A percentile compares a stretch with the other conserved stretches of the same genome.
Evolutionary conservation across 139 green algal species (phyloP).

Genomic region (Chlorella vulgaris): DNA sequence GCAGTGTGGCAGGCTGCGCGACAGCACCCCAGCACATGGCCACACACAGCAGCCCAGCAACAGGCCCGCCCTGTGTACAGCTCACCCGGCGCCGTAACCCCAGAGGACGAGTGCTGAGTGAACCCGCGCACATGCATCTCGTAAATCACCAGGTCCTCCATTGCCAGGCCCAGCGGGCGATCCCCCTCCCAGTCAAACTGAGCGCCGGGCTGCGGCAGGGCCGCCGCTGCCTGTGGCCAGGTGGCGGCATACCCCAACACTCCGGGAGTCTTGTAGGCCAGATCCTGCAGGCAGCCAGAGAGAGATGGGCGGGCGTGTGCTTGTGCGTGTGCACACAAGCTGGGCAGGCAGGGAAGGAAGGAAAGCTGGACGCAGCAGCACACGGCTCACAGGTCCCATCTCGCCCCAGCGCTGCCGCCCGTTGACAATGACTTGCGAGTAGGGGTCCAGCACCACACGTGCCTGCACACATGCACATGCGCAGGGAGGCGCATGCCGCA

Average conservation of each 20-base stretch:
- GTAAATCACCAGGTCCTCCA: conserved; percentile 96
- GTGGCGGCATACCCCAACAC: conserved; percentile 72
- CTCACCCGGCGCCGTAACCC: conserved; percentile 57
- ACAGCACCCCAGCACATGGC: neutral
- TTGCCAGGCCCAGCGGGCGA: conserved; percentile 70
- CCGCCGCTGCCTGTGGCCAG: conserved; percentile 82
- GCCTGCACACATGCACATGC: conserved; percentile 37
- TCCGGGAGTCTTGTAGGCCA: conserved; percentile 55
- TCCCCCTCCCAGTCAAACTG: conserved; percentile 92
- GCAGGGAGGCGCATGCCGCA: neutral
- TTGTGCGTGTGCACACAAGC: neutral
- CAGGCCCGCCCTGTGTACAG: neutral
- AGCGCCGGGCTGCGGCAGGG: conserved; percentile 46
- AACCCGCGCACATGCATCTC: conserved; percentile 98
- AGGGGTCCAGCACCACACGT: conserved; percentile 90
- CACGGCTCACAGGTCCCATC: conserved; percentile 57
- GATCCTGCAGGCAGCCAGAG: conserved; percentile 50
- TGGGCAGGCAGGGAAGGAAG: neutral
- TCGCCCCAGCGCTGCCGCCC: conserved; percentile 77
- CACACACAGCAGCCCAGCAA: neutral
- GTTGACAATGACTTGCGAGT: conserved; percentile 76
- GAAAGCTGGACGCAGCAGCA: neutral
- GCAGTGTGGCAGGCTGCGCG: neutral
- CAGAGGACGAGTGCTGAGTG: conserved; percentile 73
- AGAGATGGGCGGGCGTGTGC: neutral